Percentiles rank a stretch among this genome's conserved stretches.
These are phyloP conservation scores for Wickerhamiella alocasiicola DNA, from an alignment of 805 yeast species.

Conservation along the genomic window DNA sequence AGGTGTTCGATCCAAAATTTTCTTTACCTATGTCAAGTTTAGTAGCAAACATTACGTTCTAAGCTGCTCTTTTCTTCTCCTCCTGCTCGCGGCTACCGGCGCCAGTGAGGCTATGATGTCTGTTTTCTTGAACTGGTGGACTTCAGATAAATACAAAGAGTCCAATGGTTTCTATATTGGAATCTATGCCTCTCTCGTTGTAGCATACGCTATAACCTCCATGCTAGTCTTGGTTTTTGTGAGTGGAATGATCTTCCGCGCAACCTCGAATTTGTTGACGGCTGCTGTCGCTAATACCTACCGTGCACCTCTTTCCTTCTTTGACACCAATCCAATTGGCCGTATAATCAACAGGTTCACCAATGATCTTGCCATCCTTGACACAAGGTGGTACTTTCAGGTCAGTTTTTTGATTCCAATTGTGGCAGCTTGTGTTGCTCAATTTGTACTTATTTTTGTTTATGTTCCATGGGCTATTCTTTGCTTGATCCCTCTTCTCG, in stretches of 20 bases:
- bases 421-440: slow-evolving; percentile 44
- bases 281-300: slow-evolving; percentile 30
- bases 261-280: slow-evolving; percentile 37
- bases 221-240: slow-evolving; percentile 11
- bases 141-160: slow-evolving; percentile 38
- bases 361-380: slow-evolving; percentile 73
- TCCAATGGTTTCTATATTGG: slow-evolving; percentile 58
- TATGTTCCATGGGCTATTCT: slow-evolving; percentile 62
- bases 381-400: slow-evolving; percentile 64
- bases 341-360: slow-evolving; percentile 76
- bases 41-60: background rate
- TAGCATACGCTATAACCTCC: slow-evolving; percentile 32
- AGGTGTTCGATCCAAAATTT: background rate
- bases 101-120: slow-evolving; percentile 30
- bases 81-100: slow-evolving; percentile 29
- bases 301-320: slow-evolving; percentile 67
- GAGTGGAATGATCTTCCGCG: slow-evolving; percentile 36
- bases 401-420: slow-evolving; percentile 47
- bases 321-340: slow-evolving; percentile 83
- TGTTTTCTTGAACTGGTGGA: slow-evolving; percentile 62
- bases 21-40: background rate
- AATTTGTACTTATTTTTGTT: slow-evolving; percentile 50
- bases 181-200: slow-evolving; percentile 37
- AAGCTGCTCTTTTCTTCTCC: slow-evolving; percentile 19
- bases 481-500: slow-evolving; percentile 42